Evolutionary conservation across 164 flowering plant genomes (phyloP), one percentile per base, ranked within the genome.

Genomic region (grape (Vitis vinifera)): DNA sequence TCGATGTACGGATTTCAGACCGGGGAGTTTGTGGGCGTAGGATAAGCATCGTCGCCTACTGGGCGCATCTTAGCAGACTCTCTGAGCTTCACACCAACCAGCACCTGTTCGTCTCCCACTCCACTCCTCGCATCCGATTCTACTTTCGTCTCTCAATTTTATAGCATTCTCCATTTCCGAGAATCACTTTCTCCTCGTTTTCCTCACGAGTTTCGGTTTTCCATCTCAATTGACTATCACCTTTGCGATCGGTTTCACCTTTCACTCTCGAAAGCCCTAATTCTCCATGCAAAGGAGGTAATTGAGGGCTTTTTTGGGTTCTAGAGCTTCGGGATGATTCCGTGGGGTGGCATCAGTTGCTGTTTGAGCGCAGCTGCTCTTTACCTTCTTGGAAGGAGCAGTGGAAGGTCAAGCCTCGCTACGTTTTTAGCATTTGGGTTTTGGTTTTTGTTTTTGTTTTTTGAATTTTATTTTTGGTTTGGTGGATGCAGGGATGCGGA

Each of bases 311-410:
- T 37, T 37, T 53, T 48, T 27, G 31, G 63, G 30, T 65, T 55
- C 47, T 6, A 62, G 29, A 23, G 59, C 67, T 13, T 51, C 6
- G 55, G 27, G 78, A 91, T 91, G 99, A 63, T 89, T 65, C 98
- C 99, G 3, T 88, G 97, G 97, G 94, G 97, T 14, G 98, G 97
- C 62, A 9, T 96, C 23, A 80, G 88, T 68, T 96, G 99, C 77
- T 96, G 98, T 77, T 59, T 96, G 79, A 83, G 99, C 75, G 97
- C 96, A 7, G 96, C 97, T 49, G 98, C 96, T 56, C 91, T 96
- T 63, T 93, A 93, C 74, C 84, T 96, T 66, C 83, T 96, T 12
- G 99, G 99, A 9, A 83, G 96, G 71, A 93, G 87, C 84, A 92
- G 91, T 68, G 96, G 94, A 69, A 88, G 94, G 99, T 92, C 16